phyloP scores from a whole-genome alignment of 768 basidiomycete genomes.

The Leucocoprinus leucothites region DNA sequence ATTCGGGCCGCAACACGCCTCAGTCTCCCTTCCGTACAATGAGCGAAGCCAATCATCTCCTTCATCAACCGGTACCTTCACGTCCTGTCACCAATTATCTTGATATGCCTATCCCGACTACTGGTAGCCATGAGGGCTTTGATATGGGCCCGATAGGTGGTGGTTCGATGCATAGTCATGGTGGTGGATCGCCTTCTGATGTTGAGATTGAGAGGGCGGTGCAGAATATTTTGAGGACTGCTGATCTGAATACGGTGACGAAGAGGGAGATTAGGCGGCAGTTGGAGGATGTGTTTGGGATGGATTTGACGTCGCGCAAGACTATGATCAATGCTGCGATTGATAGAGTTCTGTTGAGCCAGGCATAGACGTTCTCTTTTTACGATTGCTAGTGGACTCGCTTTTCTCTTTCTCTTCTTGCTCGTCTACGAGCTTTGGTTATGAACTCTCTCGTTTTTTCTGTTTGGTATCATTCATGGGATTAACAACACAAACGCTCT shows the following conservation, averaged over 20 bases:
- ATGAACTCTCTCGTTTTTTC: not conserved
- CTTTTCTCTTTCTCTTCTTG: not conserved
- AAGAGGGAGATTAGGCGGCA: slow-evolving; percentile 87
- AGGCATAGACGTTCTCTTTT: slow-evolving; percentile 20
- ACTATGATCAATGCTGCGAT: slow-evolving; percentile 74
- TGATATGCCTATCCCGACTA: slow-evolving; percentile 60
- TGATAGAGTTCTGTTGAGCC: slow-evolving; percentile 63
- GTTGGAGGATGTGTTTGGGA: slow-evolving; percentile 79
- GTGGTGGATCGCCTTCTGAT: slow-evolving; percentile 50
- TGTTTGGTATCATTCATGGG: slow-evolving; percentile 6
- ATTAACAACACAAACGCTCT: not conserved
- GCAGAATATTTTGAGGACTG: slow-evolving; percentile 65
- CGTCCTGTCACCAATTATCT: slow-evolving; percentile 76
- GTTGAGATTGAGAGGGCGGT: slow-evolving; percentile 74
- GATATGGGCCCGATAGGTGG: slow-evolving; percentile 23
- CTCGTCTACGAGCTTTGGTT: not conserved
- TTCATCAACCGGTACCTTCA: slow-evolving; percentile 65
- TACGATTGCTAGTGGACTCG: no score
- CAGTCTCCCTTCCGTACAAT: slow-evolving; percentile 42
- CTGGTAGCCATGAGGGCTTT: slow-evolving; percentile 49
- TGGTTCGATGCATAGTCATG: slow-evolving; percentile 9
- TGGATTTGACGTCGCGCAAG: slow-evolving; percentile 73
- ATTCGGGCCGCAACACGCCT: slow-evolving; percentile 76
- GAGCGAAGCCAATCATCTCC: slow-evolving; percentile 25
- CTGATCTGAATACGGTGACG: slow-evolving; percentile 87